Conservation (phyloP, 208 protist genomes). For the Acanthamoeba rhysodes region DNA sequence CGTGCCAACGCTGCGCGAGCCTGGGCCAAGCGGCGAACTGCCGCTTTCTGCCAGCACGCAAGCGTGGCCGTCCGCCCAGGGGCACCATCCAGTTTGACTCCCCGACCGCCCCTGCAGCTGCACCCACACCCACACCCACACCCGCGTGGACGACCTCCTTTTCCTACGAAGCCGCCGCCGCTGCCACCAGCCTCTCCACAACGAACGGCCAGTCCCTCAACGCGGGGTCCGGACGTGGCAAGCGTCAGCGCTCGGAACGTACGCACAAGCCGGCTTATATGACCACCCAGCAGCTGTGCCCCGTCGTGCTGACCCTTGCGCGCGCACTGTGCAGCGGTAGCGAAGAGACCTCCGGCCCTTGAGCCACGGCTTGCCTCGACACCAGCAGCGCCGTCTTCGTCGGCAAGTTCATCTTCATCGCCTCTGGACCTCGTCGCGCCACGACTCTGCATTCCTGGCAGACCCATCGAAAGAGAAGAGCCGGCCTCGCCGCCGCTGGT, state of each 20-base stretch:
- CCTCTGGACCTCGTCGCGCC: no score
- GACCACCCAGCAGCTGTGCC: no score
- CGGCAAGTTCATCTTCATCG: no score
- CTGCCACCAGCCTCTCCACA: no score
- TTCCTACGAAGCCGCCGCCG: no score
- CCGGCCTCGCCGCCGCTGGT: background rate
- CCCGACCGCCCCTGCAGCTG: background rate
- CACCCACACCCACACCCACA: no score
- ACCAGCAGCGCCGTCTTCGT: background rate
- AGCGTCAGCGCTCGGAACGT: no score
- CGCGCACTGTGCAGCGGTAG: background rate
- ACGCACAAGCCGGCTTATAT: no score
- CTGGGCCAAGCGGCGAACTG: background rate
- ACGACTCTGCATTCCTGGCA: background rate
- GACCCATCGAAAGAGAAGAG: background rate
- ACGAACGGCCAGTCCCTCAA: no score
- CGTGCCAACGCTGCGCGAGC: background rate
- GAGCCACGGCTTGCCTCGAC: no score
- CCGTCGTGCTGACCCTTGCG: background rate
- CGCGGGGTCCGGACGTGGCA: no score
- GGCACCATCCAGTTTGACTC: conserved; percentile 46
- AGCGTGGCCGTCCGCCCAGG: conserved; percentile 38
- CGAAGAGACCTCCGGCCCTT: background rate
- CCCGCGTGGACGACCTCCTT: no score
- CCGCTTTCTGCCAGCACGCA: background rate